These are phyloP conservation scores for Aspergillus sp. DNA, from an alignment of 2,329 filamentous ascomycete genomes.

Conservation along the genomic window DNA sequence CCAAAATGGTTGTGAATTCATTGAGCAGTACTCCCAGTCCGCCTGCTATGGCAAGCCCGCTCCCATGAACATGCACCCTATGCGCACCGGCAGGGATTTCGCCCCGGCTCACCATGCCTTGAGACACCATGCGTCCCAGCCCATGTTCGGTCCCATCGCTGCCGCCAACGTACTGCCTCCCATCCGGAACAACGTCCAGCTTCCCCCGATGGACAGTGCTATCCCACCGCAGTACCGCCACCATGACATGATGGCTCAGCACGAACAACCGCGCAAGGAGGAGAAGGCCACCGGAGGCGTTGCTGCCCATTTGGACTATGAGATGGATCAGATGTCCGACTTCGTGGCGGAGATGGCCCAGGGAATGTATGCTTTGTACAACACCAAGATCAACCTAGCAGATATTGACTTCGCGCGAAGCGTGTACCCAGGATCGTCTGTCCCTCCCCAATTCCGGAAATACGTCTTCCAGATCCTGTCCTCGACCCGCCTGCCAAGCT, in stretches of 20 bases:
- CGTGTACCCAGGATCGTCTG: slow-evolving; percentile 57
- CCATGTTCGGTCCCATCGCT: slow-evolving; percentile 31
- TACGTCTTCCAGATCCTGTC: slow-evolving; percentile 88
- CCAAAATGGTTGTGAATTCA: slow-evolving; percentile 41
- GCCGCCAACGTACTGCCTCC: slow-evolving; percentile 35
- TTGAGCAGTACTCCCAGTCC: slow-evolving; percentile 43
- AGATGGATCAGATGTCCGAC: slow-evolving; percentile 93
- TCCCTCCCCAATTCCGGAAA: slow-evolving; percentile 76
- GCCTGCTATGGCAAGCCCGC: slow-evolving; percentile 34
- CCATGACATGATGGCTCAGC: slow-evolving; percentile 32
- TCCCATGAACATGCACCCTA: slow-evolving; percentile 28
- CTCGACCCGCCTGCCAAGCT: slow-evolving; percentile 82
- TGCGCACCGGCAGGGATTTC: slow-evolving; percentile 31
- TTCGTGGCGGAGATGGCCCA: slow-evolving; percentile 88
- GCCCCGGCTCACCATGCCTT: slow-evolving; percentile 17
- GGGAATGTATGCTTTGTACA: slow-evolving; percentile 61
- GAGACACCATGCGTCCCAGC: slow-evolving; percentile 22
- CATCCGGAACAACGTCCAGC: slow-evolving; percentile 34
- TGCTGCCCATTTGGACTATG: slow-evolving; percentile 90
- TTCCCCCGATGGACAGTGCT: slow-evolving; percentile 38
- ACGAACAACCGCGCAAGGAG: slow-evolving; percentile 47
- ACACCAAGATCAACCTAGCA: slow-evolving; percentile 52
- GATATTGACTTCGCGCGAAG: slow-evolving; percentile 61
- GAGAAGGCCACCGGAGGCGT: slow-evolving; percentile 76
- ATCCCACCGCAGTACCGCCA: slow-evolving; percentile 39